These are phyloP conservation scores for Tetrapisispora nanseiensis DNA, from an alignment of 805 yeast species.

Conservation along the genomic window DNA sequence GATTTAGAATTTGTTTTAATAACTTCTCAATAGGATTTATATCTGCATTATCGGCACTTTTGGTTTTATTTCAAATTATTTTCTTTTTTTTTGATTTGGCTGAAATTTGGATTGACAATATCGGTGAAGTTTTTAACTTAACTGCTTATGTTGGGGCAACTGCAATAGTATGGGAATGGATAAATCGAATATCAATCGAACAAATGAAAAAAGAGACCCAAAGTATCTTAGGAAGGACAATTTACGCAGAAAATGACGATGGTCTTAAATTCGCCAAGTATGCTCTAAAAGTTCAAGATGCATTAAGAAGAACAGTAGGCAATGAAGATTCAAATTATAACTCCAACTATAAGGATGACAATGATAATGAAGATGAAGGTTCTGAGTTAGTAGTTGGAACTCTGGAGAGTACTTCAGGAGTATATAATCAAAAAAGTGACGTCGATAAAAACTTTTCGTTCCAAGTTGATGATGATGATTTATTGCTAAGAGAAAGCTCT, in stretches of 20 bases:
- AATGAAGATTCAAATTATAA: neutral
- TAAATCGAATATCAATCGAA: slow-evolving; percentile 50
- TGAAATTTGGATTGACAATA: slow-evolving; percentile 61
- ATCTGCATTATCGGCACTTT: slow-evolving; percentile 45
- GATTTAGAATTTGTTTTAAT: slow-evolving; percentile 42
- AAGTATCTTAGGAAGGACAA: slow-evolving; percentile 65
- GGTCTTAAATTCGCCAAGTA: slow-evolving; percentile 24
- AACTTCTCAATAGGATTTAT: slow-evolving; percentile 39
- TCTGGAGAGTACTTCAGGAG: neutral
- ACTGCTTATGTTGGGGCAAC: slow-evolving; percentile 64
- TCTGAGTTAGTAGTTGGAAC: neutral
- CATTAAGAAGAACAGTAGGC: slow-evolving; percentile 8
- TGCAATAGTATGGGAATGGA: slow-evolving; percentile 81
- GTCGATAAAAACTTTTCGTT: neutral
- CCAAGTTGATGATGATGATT: neutral
- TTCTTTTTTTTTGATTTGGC: slow-evolving; percentile 71
- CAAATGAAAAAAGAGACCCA: slow-evolving; percentile 54
- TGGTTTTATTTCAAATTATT: slow-evolving; percentile 52
- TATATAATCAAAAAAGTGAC: neutral
- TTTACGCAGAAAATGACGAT: slow-evolving; percentile 55
- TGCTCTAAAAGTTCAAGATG: slow-evolving; percentile 21
- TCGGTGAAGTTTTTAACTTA: slow-evolving; percentile 64
- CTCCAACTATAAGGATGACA: neutral
- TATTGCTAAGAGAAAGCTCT: neutral
- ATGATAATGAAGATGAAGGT: neutral